Base-by-base conservation (phyloP, 148 eudicot genomes). In the Rheum nobile region DNA sequence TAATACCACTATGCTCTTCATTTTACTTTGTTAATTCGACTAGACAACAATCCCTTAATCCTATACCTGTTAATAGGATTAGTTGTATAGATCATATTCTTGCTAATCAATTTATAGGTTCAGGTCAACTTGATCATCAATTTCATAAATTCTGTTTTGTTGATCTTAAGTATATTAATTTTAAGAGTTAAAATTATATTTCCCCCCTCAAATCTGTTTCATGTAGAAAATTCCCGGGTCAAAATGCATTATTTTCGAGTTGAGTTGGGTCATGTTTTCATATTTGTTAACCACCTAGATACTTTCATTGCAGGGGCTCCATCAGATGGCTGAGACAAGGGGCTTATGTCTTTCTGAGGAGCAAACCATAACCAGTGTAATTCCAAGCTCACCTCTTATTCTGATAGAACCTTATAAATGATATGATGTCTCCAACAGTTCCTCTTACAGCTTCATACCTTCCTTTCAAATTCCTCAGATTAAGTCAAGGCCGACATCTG, bases 291-390 rank as follows among this genome's bases (percentile, higher is more conserved):
- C 13, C 32, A 24, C 14, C 65, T 9, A 57, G 65, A 24, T 57
- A 9, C 13, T 57, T 72, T 28, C 32, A 75, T 79, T 80, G 39
- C 77, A 93, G 98, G 98, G 97, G 17, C 83, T 79, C 78, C 98
- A 93, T 83, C 97, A 89, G 82, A 84, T 85, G 91, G 90, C 98
- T 8, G 98, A 93, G 80, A 91, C 98, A 75, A 89, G 98, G 78
- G 98, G 98, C 28, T 86, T 93, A 69, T 93, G 98, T 83, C 90
- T 93, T 73, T 93, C 98, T 28, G 98, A 93, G 83, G 98, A 91
- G 87, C 98, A 91, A 85, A 93, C 92, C 39, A 92, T 93, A 71
- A 77, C 92, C 57, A 89, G 95, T 78, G 98, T 93, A 93, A 43
- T 83, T 48, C 28, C 32, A 22, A 65, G 22, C 70, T 14, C 69